These are phyloP conservation scores for Alternaria triticina DNA, from an alignment of 2,329 filamentous ascomycete genomes.

Conservation along the genomic window DNA sequence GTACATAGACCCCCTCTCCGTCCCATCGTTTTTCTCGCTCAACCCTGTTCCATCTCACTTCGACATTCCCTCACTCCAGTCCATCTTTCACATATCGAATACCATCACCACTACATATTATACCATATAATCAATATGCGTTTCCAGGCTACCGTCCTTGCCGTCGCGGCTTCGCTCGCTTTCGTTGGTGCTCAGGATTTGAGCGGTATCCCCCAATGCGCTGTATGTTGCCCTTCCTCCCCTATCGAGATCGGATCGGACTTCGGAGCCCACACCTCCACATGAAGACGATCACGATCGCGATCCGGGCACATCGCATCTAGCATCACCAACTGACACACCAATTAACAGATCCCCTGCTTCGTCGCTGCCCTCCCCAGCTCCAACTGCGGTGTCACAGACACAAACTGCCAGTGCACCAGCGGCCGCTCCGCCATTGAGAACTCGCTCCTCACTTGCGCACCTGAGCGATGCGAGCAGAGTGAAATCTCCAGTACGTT, in stretches of 20 bases:
- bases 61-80: neutral
- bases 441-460: slow-evolving; percentile 50
- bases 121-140: slow-evolving; percentile 32
- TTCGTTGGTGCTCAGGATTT: slow-evolving; percentile 38
- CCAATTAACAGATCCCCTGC: slow-evolving; percentile 52
- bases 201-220: slow-evolving; percentile 38
- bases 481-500: slow-evolving; percentile 50
- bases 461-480: slow-evolving; percentile 46
- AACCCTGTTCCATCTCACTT: neutral
- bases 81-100: neutral
- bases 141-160: slow-evolving; percentile 33
- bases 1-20: neutral
- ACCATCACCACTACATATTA: neutral
- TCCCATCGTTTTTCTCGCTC: neutral
- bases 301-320: neutral
- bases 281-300: neutral
- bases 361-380: slow-evolving; percentile 54
- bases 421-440: slow-evolving; percentile 46
- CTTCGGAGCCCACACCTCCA: neutral
- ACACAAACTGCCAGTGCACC: slow-evolving; percentile 61
- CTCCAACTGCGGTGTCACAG: slow-evolving; percentile 56
- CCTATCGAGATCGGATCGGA: neutral
- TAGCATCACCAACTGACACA: neutral
- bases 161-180: slow-evolving; percentile 35
- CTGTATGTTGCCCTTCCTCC: slow-evolving; percentile 34